Evolutionary conservation across 768 basidiomycete genomes (phyloP).

Genomic region (Suillus weaverae): DNA sequence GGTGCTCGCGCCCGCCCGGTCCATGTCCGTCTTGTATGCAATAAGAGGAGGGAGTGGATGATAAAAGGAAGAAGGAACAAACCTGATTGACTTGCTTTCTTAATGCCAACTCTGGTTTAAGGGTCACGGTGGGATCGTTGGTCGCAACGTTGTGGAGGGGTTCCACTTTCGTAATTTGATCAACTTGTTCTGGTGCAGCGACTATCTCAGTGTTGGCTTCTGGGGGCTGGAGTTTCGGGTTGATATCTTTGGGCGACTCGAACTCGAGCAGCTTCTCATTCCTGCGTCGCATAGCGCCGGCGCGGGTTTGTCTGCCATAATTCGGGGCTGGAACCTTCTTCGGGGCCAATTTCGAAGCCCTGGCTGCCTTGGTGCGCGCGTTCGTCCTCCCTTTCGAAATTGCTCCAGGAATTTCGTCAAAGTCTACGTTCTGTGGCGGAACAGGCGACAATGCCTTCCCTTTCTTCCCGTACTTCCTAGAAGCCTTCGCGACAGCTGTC

Average conservation of each 20-base stretch:
- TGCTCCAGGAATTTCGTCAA: slow-evolving; percentile 33
- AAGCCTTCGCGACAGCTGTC: slow-evolving; percentile 10
- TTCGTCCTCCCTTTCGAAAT: not conserved
- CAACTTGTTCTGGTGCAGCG: too few relatives aligned
- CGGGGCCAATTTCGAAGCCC: slow-evolving; percentile 13
- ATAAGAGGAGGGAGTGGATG: not conserved
- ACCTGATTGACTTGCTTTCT: not conserved
- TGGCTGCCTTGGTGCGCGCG: slow-evolving; percentile 18
- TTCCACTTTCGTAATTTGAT: not conserved
- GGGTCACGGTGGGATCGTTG: not conserved
- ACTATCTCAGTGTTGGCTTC: not conserved
- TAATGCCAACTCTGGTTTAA: not conserved
- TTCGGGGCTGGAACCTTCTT: not conserved
- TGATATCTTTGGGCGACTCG: slow-evolving; percentile 1
- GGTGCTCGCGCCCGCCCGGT: not conserved
- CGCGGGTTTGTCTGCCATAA: slow-evolving; percentile 8
- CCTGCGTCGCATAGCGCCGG: slow-evolving; percentile 31
- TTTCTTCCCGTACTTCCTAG: slow-evolving; percentile 37
- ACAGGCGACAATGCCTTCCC: slow-evolving; percentile 33
- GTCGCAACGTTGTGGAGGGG: not conserved
- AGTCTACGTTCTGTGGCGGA: slow-evolving; percentile 22
- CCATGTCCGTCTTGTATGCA: not conserved
- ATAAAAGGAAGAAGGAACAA: not conserved
- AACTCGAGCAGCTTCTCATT: slow-evolving; percentile 9
- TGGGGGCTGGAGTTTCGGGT: not conserved